A percentile compares a stretch with the other conserved stretches of the same genome.
Evolutionary conservation across 805 yeast species (phyloP).

Genomic region (Starmerella stellata): DNA sequence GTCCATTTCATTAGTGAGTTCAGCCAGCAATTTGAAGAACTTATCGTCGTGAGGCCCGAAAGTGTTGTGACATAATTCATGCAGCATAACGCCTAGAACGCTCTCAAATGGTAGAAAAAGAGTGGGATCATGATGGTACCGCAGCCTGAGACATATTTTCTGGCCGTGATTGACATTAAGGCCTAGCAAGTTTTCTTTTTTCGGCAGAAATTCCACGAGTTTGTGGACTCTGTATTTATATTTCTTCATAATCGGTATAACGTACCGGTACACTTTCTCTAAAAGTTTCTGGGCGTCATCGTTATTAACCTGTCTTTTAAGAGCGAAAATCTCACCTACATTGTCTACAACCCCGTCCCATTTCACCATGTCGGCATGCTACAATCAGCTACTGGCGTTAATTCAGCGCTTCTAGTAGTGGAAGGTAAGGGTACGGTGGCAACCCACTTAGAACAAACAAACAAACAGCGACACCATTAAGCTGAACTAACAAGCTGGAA

Average conservation of each 20-base stretch:
- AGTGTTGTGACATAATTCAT: constrained; percentile 68
- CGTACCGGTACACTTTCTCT: constrained; percentile 46
- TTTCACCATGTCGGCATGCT: constrained; percentile 6
- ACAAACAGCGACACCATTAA: no score
- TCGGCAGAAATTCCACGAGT: constrained; percentile 70
- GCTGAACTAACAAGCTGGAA: no score
- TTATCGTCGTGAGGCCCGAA: constrained; percentile 62
- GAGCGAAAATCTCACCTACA: constrained; percentile 24
- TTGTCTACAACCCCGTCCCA: constrained; percentile 12
- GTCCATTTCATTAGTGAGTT: constrained; percentile 34
- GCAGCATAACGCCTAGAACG: constrained; percentile 66
- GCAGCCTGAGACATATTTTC: constrained; percentile 51
- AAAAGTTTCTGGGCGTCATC: constrained; percentile 42
- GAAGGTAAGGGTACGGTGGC: not conserved
- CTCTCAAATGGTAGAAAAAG: constrained; percentile 43
- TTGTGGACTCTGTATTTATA: constrained; percentile 46
- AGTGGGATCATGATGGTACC: constrained; percentile 36
- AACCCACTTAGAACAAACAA: no score
- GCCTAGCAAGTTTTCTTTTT: constrained; percentile 46
- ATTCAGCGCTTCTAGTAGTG: not conserved
- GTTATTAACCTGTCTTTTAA: constrained; percentile 30
- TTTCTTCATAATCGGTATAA: constrained; percentile 62
- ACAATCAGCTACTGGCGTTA: not conserved
- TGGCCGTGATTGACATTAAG: constrained; percentile 64
- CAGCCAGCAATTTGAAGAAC: constrained; percentile 51